These are phyloP conservation scores for Metarhizium rileyi DNA, from an alignment of 2,329 filamentous ascomycete genomes.

Conservation along the genomic window DNA sequence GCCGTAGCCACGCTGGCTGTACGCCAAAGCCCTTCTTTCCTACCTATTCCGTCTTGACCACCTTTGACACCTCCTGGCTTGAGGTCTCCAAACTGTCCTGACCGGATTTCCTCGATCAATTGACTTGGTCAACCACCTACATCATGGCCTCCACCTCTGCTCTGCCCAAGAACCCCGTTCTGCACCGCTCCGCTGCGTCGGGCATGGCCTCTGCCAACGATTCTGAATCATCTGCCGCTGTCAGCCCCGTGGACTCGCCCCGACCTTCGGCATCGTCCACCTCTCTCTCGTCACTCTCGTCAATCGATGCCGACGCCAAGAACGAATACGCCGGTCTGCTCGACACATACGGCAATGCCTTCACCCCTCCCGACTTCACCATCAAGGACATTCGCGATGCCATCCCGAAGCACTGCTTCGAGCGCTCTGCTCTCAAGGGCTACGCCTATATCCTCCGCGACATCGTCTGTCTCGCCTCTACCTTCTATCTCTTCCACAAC, in stretches of 20 bases:
- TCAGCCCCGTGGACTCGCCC: slow-evolving; percentile 51
- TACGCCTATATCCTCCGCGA: slow-evolving; percentile 81
- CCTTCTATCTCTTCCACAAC: slow-evolving; percentile 83
- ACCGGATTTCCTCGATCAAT: neutral
- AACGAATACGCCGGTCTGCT: slow-evolving; percentile 55
- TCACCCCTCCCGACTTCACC: slow-evolving; percentile 87
- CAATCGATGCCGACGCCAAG: slow-evolving; percentile 39
- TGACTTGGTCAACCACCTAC: neutral
- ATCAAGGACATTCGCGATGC: slow-evolving; percentile 97
- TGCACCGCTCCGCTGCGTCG: slow-evolving; percentile 39
- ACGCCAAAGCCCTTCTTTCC: neutral
- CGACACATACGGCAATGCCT: slow-evolving; percentile 92
- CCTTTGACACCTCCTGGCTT: neutral
- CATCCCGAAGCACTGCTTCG: slow-evolving; percentile 94
- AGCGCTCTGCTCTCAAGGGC: slow-evolving; percentile 69
- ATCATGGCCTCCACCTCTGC: slow-evolving; percentile 38
- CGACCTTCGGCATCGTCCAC: slow-evolving; percentile 67
- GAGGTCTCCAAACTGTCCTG: neutral
- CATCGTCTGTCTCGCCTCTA: slow-evolving; percentile 57
- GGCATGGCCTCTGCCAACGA: slow-evolving; percentile 31
- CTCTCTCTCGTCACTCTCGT: slow-evolving; percentile 82
- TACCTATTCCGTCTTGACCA: neutral
- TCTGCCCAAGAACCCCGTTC: slow-evolving; percentile 31
- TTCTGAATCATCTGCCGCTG: slow-evolving; percentile 46
- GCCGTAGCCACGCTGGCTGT: neutral